phyloP scores from a whole-genome alignment of 176 grass and related monocot species.

The Oryza officinalis region DNA sequence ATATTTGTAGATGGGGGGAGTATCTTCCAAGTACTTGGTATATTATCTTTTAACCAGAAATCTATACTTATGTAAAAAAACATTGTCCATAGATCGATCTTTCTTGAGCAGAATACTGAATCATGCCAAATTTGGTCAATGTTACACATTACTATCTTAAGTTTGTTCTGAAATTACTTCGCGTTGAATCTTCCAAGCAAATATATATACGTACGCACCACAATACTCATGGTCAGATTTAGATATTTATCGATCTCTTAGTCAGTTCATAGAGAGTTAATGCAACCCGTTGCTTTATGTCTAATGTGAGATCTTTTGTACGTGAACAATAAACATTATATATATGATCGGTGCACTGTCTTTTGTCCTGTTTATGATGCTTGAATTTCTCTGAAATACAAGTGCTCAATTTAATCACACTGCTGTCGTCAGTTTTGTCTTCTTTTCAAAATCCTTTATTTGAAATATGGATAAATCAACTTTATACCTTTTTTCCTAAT shows the following conservation, averaged over 20 bases:
- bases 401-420: neutral
- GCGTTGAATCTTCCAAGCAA: neutral
- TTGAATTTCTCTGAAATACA: neutral
- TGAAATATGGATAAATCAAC: neutral
- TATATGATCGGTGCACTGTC: neutral
- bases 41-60: neutral
- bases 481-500: neutral
- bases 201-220: neutral
- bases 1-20: neutral
- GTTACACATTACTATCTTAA: neutral
- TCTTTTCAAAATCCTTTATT: neutral
- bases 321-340: neutral
- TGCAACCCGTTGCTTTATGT: neutral
- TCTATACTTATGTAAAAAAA: neutral
- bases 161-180: neutral
- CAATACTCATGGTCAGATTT: neutral
- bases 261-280: neutral
- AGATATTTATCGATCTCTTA: neutral
- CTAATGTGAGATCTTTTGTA: neutral
- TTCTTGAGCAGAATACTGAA: neutral
- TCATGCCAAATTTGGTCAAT: neutral
- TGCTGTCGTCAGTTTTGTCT: neutral
- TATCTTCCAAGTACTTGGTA: neutral
- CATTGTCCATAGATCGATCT: neutral
- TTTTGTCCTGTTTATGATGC: neutral